Evolutionary conservation across 2,329 filamentous ascomycete species (phyloP).

Genomic region (Arthrinium phaeospermum): DNA sequence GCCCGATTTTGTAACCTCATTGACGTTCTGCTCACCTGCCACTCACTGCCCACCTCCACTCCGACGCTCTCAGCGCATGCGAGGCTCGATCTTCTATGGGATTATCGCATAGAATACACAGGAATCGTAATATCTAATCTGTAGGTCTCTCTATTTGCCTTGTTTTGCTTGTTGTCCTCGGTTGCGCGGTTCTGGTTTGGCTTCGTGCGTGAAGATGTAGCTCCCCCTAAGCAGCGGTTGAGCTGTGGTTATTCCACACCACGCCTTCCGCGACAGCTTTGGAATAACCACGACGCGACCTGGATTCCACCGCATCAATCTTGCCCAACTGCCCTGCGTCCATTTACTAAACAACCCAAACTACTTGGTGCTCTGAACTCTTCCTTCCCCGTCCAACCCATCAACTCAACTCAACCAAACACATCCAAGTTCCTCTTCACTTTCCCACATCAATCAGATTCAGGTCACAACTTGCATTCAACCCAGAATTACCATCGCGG

Average conservation of each 20-base stretch:
- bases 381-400: not conserved
- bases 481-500: not conserved
- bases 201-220: not conserved
- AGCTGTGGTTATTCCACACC: not conserved
- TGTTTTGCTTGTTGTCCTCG: not conserved
- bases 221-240: not conserved
- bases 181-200: not conserved
- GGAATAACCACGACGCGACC: not conserved
- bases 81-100: not conserved
- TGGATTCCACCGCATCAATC: not conserved
- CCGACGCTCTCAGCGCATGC: not conserved
- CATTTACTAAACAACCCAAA: not conserved
- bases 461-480: not conserved
- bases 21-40: not conserved
- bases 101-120: not conserved
- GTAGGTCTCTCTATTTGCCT: not conserved
- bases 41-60: not conserved
- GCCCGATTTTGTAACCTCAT: conserved; percentile 13
- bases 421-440: not conserved
- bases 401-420: not conserved
- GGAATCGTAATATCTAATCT: not conserved
- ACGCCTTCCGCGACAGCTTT: not conserved
- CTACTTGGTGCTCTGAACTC: not conserved
- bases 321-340: not conserved
- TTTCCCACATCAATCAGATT: not conserved